Evolutionary conservation across 805 yeast genomes (phyloP).

Genomic region (Metschnikowia gelsemii): DNA sequence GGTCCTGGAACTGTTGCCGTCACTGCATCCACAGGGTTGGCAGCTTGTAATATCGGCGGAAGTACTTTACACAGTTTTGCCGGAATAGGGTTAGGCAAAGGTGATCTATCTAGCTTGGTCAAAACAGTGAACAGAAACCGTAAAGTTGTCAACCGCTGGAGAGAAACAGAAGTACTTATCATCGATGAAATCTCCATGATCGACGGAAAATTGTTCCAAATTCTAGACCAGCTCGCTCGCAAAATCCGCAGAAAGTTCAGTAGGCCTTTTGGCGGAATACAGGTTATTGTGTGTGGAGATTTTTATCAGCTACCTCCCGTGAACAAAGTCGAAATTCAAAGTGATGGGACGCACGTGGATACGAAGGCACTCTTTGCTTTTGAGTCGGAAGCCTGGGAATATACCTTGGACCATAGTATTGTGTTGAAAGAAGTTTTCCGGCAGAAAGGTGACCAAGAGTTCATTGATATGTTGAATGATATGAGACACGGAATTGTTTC

Average conservation of each 20-base stretch:
- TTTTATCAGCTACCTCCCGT: conserved; percentile 96
- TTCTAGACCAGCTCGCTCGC: conserved; percentile 70
- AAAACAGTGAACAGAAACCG: conserved; percentile 49
- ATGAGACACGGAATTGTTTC: conserved; percentile 71
- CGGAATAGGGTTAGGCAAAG: conserved; percentile 79
- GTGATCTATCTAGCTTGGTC: conserved; percentile 44
- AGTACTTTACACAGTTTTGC: conserved; percentile 82
- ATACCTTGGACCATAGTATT: conserved; percentile 61
- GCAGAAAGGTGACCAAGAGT: conserved; percentile 74
- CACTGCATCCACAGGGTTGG: conserved; percentile 95
- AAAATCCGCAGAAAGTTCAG: conserved; percentile 45
- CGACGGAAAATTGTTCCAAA: conserved; percentile 73
- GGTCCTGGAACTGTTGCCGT: conserved; percentile 61
- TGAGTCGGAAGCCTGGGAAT: conserved; percentile 68
- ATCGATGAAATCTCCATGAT: conserved; percentile 96
- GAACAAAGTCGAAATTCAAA: conserved; percentile 32
- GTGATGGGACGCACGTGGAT: conserved; percentile 22
- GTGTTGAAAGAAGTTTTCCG: conserved; percentile 79
- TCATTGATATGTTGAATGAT: conserved; percentile 77
- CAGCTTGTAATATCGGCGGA: conserved; percentile 94
- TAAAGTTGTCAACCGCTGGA: conserved; percentile 58
- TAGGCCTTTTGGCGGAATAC: conserved; percentile 91
- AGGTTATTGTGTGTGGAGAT: conserved; percentile 88
- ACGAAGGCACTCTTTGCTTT: conserved; percentile 59
- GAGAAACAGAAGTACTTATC: conserved; percentile 62